Evolutionary conservation across 108 stramenopile species (phyloP).

Genomic region (Schizochytrium sp.): DNA sequence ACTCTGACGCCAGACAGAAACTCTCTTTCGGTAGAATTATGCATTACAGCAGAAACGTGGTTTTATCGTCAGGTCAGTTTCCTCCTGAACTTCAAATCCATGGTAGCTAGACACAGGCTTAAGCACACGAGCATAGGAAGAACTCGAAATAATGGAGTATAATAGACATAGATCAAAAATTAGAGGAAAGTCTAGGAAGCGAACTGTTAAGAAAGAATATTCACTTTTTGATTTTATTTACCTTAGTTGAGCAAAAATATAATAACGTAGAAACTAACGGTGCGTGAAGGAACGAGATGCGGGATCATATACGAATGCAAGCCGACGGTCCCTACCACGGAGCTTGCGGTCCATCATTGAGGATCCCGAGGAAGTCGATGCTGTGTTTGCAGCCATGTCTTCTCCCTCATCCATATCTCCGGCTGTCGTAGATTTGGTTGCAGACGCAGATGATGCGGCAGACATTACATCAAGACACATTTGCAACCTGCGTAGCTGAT

Average conservation of each 20-base stretch:
- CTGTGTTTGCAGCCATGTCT: background rate
- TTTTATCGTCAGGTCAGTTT: too few relatives aligned
- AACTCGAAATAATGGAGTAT: too few relatives aligned
- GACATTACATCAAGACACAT: constrained; percentile 52
- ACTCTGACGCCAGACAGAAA: too few relatives aligned
- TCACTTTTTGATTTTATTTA: background rate
- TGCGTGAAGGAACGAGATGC: constrained; percentile 23
- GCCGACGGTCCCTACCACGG: constrained; percentile 29
- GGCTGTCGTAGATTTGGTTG: background rate
- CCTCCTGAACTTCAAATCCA: too few relatives aligned
- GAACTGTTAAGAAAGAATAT: too few relatives aligned
- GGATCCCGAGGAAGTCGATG: background rate
- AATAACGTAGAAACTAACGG: background rate
- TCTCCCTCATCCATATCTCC: background rate
- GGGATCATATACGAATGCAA: constrained; percentile 38
- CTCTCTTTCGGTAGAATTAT: too few relatives aligned
- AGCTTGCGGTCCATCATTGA: constrained; percentile 57
- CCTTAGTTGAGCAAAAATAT: background rate
- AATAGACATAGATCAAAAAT: too few relatives aligned
- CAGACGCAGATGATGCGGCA: background rate
- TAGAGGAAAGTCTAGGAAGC: too few relatives aligned
- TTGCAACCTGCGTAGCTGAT: constrained; percentile 47
- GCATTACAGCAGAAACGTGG: too few relatives aligned
- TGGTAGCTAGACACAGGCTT: too few relatives aligned
- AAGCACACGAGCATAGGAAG: too few relatives aligned